Conservation (phyloP, 257 asterid species). For the Parsonsia alboflavescens region DNA sequence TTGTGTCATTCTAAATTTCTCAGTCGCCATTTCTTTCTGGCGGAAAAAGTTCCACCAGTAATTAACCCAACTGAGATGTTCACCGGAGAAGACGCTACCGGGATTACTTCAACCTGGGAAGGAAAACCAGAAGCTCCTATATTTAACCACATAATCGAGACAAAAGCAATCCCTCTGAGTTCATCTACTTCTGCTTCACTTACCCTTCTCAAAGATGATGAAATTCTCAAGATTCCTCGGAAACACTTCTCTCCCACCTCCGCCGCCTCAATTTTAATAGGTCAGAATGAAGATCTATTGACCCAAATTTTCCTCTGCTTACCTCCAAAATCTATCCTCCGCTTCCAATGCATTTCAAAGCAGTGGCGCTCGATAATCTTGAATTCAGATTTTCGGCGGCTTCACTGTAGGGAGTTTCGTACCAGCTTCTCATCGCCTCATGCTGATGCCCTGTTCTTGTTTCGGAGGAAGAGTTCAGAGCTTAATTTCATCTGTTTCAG, state of each 20-base stretch:
- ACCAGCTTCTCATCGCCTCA: background rate
- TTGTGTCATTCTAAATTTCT: no score
- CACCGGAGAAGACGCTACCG: background rate
- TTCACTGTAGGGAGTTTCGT: background rate
- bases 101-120: background rate
- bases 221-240: background rate
- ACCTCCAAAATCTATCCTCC: slow-evolving; percentile 17
- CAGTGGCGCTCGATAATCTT: slow-evolving; percentile 10
- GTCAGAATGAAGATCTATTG: slow-evolving; percentile 12
- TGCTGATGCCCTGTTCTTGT: slow-evolving; percentile 1
- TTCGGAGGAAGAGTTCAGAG: background rate
- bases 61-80: background rate
- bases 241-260: background rate
- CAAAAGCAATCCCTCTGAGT: background rate
- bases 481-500: background rate
- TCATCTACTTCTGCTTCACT: background rate
- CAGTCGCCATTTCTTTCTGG: no score
- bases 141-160: background rate
- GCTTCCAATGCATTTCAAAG: slow-evolving; percentile 9
- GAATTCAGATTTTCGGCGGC: slow-evolving; percentile 2
- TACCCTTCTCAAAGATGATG: background rate
- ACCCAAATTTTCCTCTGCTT: slow-evolving; percentile 9
- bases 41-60: background rate
- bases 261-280: background rate
- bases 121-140: background rate